Conservation (phyloP, 805 yeast species). For the Starmerella tilneyi region DNA sequence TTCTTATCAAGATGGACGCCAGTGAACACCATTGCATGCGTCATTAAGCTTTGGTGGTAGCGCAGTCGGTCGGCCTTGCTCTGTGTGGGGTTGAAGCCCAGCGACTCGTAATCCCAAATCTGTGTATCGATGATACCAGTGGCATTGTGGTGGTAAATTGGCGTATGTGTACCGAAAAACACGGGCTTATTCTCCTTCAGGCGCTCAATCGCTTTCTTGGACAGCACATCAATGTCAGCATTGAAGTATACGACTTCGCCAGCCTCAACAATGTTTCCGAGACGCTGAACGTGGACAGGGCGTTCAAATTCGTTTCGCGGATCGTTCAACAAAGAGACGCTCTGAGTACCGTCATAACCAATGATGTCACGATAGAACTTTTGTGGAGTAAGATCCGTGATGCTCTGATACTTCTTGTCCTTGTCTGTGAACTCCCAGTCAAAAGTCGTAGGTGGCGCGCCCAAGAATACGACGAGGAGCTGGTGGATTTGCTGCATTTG, state of each 20-base stretch:
- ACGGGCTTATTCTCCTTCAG: constrained; percentile 66
- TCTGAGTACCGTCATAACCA: constrained; percentile 41
- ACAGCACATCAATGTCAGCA: constrained; percentile 47
- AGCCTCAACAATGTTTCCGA: constrained; percentile 67
- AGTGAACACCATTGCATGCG: constrained; percentile 82
- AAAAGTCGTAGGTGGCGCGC: constrained; percentile 67
- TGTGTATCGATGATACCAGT: constrained; percentile 65
- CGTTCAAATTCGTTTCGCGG: constrained; percentile 63
- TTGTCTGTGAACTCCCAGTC: constrained; percentile 69
- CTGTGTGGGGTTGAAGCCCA: constrained; percentile 40
- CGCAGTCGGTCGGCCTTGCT: constrained; percentile 58
- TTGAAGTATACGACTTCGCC: constrained; percentile 63
- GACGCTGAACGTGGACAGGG: constrained; percentile 58
- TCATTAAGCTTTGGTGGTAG: constrained; percentile 67
- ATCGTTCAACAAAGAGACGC: constrained; percentile 66
- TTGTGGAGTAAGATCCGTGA: constrained; percentile 48
- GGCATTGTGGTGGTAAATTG: constrained; percentile 53
- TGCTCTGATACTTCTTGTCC: constrained; percentile 41
- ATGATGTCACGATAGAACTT: constrained; percentile 51
- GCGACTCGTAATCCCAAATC: constrained; percentile 53
- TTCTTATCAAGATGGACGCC: constrained; percentile 63
- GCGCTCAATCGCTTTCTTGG: constrained; percentile 54
- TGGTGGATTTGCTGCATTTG: constrained; percentile 51
- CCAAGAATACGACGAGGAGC: constrained; percentile 57
- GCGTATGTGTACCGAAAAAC: constrained; percentile 85